Percentiles rank a stretch among this genome's conserved stretches.
Evolutionary conservation across 495 filamentous ascomycete genomes (phyloP).

Genomic region (Staphylotrichum tortipilum): DNA sequence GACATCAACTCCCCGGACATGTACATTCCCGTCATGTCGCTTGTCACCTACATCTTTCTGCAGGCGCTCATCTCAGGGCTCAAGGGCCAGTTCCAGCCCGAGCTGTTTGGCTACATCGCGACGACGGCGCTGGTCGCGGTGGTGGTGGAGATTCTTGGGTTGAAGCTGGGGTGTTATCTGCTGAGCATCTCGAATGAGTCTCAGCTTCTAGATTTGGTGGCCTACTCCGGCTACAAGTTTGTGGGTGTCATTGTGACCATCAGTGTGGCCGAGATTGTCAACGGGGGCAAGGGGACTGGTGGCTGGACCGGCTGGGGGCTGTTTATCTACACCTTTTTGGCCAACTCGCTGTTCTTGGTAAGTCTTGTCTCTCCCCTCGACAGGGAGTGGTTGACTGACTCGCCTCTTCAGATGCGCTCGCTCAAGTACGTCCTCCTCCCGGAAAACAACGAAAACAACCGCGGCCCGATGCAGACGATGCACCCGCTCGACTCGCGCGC

Average conservation of each 20-base stretch:
- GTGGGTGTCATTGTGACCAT: slow-evolving; percentile 89
- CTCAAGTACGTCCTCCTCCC: slow-evolving; percentile 93
- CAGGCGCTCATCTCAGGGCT: slow-evolving; percentile 83
- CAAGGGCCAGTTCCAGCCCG: slow-evolving; percentile 86
- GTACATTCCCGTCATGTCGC: slow-evolving; percentile 93
- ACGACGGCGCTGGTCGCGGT: slow-evolving; percentile 75
- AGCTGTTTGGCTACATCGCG: slow-evolving; percentile 81
- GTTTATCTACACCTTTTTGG: slow-evolving; percentile 82
- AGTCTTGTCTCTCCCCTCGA: slow-evolving; percentile 21
- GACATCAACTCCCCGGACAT: slow-evolving; percentile 97
- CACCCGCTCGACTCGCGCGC: slow-evolving; percentile 55
- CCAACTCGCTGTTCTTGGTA: slow-evolving; percentile 95
- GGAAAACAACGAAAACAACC: slow-evolving; percentile 59
- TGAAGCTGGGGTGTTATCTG: slow-evolving; percentile 91
- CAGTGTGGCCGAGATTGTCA: slow-evolving; percentile 64
- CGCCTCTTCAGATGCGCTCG: slow-evolving; percentile 64
- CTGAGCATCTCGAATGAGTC: slow-evolving; percentile 78
- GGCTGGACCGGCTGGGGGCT: slow-evolving; percentile 82
- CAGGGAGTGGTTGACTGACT: not conserved
- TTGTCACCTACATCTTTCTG: slow-evolving; percentile 95
- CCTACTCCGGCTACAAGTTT: slow-evolving; percentile 98
- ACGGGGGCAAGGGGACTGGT: slow-evolving; percentile 66
- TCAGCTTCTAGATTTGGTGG: slow-evolving; percentile 85
- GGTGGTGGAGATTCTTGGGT: slow-evolving; percentile 71
- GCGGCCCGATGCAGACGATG: slow-evolving; percentile 64